These are phyloP conservation scores for Annulohypoxylon bovei DNA, from an alignment of 495 filamentous ascomycete species.

Conservation along the genomic window DNA sequence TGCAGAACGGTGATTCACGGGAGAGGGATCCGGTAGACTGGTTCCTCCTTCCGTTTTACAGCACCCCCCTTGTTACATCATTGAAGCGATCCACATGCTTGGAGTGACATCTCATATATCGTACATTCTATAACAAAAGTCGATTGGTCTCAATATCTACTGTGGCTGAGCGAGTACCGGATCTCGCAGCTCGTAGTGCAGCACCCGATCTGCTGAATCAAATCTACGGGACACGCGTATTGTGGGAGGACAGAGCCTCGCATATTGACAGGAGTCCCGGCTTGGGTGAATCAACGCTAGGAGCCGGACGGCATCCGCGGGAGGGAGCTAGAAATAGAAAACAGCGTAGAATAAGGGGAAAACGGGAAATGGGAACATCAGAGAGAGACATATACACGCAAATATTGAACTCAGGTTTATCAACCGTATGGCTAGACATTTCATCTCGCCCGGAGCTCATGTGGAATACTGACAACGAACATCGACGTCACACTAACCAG, in stretches of 20 bases:
- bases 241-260: constrained; percentile 19
- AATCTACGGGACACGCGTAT: constrained; percentile 8
- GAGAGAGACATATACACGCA: constrained; percentile 36
- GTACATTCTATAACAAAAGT: neutral
- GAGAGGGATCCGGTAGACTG: constrained; percentile 30
- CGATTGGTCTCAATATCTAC: constrained; percentile 13
- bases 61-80: neutral
- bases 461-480: constrained; percentile 24
- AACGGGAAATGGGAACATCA: constrained; percentile 1
- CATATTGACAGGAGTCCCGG: constrained; percentile 31
- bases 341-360: constrained; percentile 4
- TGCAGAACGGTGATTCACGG: constrained; percentile 14
- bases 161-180: constrained; percentile 12
- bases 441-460: constrained; percentile 24
- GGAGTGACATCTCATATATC: constrained; percentile 7
- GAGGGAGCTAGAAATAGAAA: constrained; percentile 34
- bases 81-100: constrained; percentile 6
- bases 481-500: constrained; percentile 32
- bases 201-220: constrained; percentile 33
- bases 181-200: constrained; percentile 26
- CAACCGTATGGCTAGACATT: constrained; percentile 30
- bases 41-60: constrained; percentile 35
- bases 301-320: neutral
- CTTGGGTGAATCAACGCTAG: neutral
- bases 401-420: constrained; percentile 35